Conservation (phyloP, 345 rosid genomes). For the Murraya paniculata region DNA sequence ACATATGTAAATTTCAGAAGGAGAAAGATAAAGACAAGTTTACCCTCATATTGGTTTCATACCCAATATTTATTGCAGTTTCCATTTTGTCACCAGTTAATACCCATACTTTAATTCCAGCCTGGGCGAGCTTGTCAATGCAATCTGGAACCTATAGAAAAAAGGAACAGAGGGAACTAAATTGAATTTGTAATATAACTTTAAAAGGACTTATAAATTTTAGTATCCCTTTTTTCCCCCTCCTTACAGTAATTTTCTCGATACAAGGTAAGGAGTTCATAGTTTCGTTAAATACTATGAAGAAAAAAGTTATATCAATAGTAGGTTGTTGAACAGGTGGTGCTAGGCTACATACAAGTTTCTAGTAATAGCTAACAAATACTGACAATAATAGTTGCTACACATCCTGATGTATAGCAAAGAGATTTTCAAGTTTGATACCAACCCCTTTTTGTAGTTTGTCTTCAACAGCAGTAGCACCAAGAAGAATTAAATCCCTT, state of each 20-base stretch:
- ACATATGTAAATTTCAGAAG: constrained; percentile 8
- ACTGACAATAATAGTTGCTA: neutral
- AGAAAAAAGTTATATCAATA: neutral
- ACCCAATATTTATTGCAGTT: constrained; percentile 94
- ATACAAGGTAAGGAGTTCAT: neutral
- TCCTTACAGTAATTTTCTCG: neutral
- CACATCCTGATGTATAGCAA: neutral
- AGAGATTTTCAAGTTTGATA: constrained; percentile 4
- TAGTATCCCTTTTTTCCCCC: neutral
- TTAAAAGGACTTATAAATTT: neutral
- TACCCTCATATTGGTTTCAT: constrained; percentile 16
- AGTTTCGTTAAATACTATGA: neutral
- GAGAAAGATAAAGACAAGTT: constrained; percentile 1
- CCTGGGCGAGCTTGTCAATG: constrained; percentile 72
- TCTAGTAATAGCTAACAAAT: neutral
- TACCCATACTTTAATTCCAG: constrained; percentile 81
- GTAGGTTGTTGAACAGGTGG: neutral
- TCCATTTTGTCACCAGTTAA: constrained; percentile 91
- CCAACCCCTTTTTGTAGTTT: constrained; percentile 86
- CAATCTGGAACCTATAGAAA: constrained; percentile 66
- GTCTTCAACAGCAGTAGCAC: constrained; percentile 95
- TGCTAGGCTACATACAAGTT: neutral
- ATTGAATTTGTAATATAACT: constrained; percentile 5
- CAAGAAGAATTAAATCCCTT: constrained; percentile 72
- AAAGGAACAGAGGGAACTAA: constrained; percentile 6